phyloP scores from a whole-genome alignment of 192 early-diverging fungal species.

The Haplosporangium gracile region DNA sequence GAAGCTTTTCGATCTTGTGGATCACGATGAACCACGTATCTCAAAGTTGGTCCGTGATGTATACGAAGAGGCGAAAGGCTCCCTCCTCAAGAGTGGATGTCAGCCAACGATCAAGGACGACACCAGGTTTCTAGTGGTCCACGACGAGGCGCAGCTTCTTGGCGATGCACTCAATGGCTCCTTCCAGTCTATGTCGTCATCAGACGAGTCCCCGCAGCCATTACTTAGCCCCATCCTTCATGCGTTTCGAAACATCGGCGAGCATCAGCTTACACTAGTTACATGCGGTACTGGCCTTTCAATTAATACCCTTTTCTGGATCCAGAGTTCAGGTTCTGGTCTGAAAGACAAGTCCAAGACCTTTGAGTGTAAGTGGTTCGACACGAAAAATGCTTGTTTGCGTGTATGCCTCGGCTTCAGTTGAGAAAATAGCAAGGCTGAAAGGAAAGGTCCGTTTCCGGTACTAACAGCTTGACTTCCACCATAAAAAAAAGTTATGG shows the following conservation, averaged over 20 bases:
- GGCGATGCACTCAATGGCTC: constrained; percentile 25
- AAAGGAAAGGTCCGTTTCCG: no score
- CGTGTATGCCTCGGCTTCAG: not conserved
- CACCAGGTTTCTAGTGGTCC: constrained; percentile 23
- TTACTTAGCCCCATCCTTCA: not conserved
- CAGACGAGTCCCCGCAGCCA: constrained; percentile 3
- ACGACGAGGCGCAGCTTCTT: constrained; percentile 39
- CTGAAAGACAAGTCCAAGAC: not conserved
- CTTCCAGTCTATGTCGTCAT: constrained; percentile 28
- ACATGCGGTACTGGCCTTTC: not conserved
- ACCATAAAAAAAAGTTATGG: not conserved
- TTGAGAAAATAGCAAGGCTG: not conserved
- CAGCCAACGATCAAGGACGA: constrained; percentile 1
- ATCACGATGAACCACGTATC: not conserved
- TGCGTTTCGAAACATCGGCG: not conserved
- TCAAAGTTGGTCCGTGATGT: not conserved
- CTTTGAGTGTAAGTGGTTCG: constrained; percentile 17
- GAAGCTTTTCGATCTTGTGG: constrained; percentile 12
- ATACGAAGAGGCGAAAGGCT: constrained; percentile 10
- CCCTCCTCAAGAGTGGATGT: constrained; percentile 9
- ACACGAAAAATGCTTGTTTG: constrained; percentile 1
- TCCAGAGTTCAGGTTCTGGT: constrained; percentile 7
- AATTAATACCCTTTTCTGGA: constrained; percentile 1
- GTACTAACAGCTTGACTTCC: not conserved
- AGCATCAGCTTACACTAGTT: constrained; percentile 17